A percentile compares a stretch with the other conserved stretches of the same genome.
Conservation (phyloP, 768 basidiomycete species). For the Tylopilus balloui region DNA sequence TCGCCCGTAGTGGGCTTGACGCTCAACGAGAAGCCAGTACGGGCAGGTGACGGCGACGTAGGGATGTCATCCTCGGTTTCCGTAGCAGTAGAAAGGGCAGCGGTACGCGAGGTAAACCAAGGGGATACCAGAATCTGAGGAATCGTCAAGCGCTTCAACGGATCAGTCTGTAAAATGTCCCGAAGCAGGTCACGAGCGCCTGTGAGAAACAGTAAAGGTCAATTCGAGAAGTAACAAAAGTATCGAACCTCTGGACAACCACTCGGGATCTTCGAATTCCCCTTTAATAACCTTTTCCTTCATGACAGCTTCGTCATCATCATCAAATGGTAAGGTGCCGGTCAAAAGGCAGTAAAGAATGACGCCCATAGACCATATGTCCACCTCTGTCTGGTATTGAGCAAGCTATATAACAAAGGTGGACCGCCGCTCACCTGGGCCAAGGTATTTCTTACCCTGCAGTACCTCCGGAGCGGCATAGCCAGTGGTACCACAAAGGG, state of each 20-base stretch:
- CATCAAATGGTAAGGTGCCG: conserved; percentile 86
- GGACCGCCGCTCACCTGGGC: conserved; percentile 59
- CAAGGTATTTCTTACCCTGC: conserved; percentile 81
- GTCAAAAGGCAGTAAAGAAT: conserved; percentile 88
- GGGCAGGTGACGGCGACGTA: conserved; percentile 31
- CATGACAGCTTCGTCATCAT: conserved; percentile 84
- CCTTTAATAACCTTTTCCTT: conserved; percentile 77
- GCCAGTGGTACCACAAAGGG: conserved; percentile 92
- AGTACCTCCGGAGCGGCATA: conserved; percentile 94
- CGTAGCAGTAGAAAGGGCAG: conserved; percentile 1
- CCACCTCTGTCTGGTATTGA: conserved; percentile 65
- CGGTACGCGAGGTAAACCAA: conserved; percentile 63
- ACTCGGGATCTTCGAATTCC: conserved; percentile 87
- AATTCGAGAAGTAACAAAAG: neutral
- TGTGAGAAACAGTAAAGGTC: conserved; percentile 30
- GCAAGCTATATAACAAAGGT: neutral
- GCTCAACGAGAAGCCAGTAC: conserved; percentile 29
- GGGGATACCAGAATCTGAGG: conserved; percentile 80
- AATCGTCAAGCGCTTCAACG: conserved; percentile 69
- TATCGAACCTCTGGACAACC: conserved; percentile 76
- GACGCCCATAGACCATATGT: conserved; percentile 91
- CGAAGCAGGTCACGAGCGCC: conserved; percentile 84
- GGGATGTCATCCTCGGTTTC: conserved; percentile 19
- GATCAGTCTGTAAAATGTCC: conserved; percentile 73
- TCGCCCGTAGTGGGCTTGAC: conserved; percentile 15